A percentile compares a stretch with the other conserved stretches of the same genome.
Conservation (phyloP, 768 basidiomycete species). For the Termitomyces titanicus region DNA sequence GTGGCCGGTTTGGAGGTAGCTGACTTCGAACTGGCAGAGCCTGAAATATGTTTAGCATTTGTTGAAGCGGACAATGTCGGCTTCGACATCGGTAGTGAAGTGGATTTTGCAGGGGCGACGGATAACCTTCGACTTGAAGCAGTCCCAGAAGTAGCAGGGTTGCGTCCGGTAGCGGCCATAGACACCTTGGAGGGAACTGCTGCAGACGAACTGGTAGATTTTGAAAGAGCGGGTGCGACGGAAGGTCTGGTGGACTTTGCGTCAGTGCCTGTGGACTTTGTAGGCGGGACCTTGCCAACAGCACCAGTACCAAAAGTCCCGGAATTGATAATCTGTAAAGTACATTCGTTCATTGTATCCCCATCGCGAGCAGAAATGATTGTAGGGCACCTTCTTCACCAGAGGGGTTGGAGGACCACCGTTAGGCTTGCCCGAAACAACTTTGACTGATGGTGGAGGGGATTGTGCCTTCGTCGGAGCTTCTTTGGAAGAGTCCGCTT, state of each 20-base stretch:
- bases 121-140: constrained; percentile 41
- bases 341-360: neutral
- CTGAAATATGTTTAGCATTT: constrained; percentile 31
- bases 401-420: constrained; percentile 48
- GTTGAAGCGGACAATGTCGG: constrained; percentile 37
- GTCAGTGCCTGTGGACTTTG: constrained; percentile 34
- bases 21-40: constrained; percentile 22
- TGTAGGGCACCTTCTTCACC: constrained; percentile 60
- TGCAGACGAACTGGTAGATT: constrained; percentile 35
- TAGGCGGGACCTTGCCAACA: constrained; percentile 37
- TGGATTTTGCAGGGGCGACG: constrained; percentile 35
- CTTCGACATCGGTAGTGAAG: constrained; percentile 29
- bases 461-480: constrained; percentile 29
- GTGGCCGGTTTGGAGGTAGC: neutral
- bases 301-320: constrained; percentile 62
- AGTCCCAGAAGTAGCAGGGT: constrained; percentile 30
- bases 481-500: constrained; percentile 21
- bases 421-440: constrained; percentile 40
- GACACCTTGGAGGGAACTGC: constrained; percentile 36
- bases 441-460: constrained; percentile 38
- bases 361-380: neutral
- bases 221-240: constrained; percentile 26
- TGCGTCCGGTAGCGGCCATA: constrained; percentile 25
- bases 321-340: constrained; percentile 53
- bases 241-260: constrained; percentile 13